Percentiles rank a stretch among this genome's conserved stretches.
These are phyloP conservation scores for Circinella umbellata DNA, from an alignment of 371 early-diverging fungal species.

Conservation along the genomic window DNA sequence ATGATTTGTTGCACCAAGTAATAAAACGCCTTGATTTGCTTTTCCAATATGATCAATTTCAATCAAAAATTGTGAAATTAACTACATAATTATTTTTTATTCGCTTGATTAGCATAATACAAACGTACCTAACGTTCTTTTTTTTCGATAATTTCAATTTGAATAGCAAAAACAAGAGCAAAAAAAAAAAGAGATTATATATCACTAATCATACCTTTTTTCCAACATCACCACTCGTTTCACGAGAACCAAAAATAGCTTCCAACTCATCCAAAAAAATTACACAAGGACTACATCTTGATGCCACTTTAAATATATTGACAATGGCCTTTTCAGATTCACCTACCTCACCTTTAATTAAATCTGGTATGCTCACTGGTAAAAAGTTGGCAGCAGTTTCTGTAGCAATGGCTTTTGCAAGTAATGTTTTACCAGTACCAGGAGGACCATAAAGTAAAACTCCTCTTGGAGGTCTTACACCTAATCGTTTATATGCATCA, in stretches of 20 bases:
- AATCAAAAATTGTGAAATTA: slow-evolving; percentile 77
- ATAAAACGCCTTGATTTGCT: slow-evolving; percentile 55
- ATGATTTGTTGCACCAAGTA: slow-evolving; percentile 92
- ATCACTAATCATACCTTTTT: slow-evolving; percentile 50
- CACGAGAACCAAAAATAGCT: slow-evolving; percentile 75
- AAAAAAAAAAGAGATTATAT: no score
- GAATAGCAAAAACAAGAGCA: no score
- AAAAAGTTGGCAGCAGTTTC: slow-evolving; percentile 95
- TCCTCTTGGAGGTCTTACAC: slow-evolving; percentile 74
- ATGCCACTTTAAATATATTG: slow-evolving; percentile 87
- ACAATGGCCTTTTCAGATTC: slow-evolving; percentile 94
- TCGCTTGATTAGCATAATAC: not conserved
- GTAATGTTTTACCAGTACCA: slow-evolving; percentile 92
- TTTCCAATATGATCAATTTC: slow-evolving; percentile 76
- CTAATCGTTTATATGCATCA: slow-evolving; percentile 65
- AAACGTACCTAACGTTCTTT: no score
- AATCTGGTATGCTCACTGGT: slow-evolving; percentile 88
- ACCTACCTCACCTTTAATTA: slow-evolving; percentile 94
- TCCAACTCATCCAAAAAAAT: slow-evolving; percentile 99
- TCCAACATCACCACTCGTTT: slow-evolving; percentile 64
- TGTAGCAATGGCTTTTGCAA: slow-evolving; percentile 91
- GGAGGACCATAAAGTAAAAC: slow-evolving; percentile 86
- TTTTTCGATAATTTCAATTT: no score
- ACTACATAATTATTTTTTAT: slow-evolving; percentile 30
- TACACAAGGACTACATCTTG: slow-evolving; percentile 91